Base-by-base conservation (phyloP, 805 yeast genomes). In the Sugiyamaella mastotermitis region DNA sequence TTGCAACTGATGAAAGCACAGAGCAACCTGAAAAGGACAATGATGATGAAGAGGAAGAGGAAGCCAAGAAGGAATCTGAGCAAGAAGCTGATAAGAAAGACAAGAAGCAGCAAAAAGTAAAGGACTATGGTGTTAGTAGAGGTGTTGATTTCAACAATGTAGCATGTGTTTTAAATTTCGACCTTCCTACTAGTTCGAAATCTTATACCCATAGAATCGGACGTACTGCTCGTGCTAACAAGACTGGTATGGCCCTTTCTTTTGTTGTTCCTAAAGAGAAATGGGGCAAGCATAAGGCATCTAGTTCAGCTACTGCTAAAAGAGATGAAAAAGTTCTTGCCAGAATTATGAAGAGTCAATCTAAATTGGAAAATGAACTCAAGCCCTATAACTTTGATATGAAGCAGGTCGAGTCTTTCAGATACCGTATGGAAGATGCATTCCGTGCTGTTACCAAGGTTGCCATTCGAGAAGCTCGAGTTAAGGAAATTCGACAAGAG, bases 81-180 rank as follows among this genome's bases (percentile, higher is more conserved):
- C 14, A n/a, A 27, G 17, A 27, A n/a, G 13, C 30, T 7, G 10
- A 27, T 7, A 32, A 41, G 33, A 38, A 38, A 45, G 49, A 47
- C 39, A 47, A 42, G 29, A 48, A 48, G 35, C 46, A 54, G 4
- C 66, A 64, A 40, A 68, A 72, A 41, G 87, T 81, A 53, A 71
- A 68, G 45, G 97, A 92, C 52, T 92, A 82, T 56, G 94, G 97
- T 47, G 97, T 88, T 29, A 83, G 96, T 18, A 76, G 98, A 61
- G 98, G 98, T 55, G 94, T 92, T 27, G 98, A 92, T 63, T 92
- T 92, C 69, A 80, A 75, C 52, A 90, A 92, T 53, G 97, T 92
- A 43, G 92, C 97, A 6, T 92, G 97, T 65, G 98, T 92, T 5
- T 67, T 92, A 48, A 92, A 92, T 62, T 92, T 92, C 59, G 98